A percentile compares a stretch with the other conserved stretches of the same genome.
phyloP scores from a whole-genome alignment of 805 yeast genomes.

The Zygosaccharomyces bisporus region DNA sequence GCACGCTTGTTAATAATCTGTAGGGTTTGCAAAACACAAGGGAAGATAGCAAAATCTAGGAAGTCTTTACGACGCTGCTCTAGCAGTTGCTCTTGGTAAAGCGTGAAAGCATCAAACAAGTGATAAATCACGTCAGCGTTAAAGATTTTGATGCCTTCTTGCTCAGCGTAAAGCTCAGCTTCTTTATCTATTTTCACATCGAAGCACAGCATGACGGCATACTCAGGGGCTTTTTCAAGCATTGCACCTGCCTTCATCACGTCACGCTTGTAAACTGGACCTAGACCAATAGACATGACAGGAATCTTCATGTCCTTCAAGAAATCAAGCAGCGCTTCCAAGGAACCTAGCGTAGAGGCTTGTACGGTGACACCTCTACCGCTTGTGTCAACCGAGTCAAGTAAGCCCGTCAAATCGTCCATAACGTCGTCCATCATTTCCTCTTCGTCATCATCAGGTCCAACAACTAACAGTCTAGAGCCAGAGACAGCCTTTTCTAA shows the following conservation, averaged over 20 bases:
- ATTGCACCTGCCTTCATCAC: slow-evolving; percentile 96
- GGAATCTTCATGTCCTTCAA: slow-evolving; percentile 98
- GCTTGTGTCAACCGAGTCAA: slow-evolving; percentile 89
- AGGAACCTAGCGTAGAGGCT: slow-evolving; percentile 96
- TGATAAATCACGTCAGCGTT: slow-evolving; percentile 96
- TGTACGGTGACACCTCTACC: slow-evolving; percentile 98
- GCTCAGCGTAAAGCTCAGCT: slow-evolving; percentile 96
- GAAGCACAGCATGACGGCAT: slow-evolving; percentile 96
- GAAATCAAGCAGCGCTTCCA: slow-evolving; percentile 96
- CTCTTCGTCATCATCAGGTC: slow-evolving; percentile 97
- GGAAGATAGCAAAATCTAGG: slow-evolving; percentile 86
- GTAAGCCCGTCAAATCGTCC: slow-evolving; percentile 94
- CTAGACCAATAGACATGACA: slow-evolving; percentile 96
- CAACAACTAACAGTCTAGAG: slow-evolving; percentile 89
- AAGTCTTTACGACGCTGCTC: slow-evolving; percentile 89
- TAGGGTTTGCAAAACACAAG: slow-evolving; percentile 89
- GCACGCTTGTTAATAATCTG: slow-evolving; percentile 97
- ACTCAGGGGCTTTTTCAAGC: slow-evolving; percentile 95
- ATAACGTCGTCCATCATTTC: slow-evolving; percentile 96
- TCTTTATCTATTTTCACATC: slow-evolving; percentile 97
- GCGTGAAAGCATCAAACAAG: slow-evolving; percentile 89
- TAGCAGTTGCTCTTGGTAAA: slow-evolving; percentile 80
- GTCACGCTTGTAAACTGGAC: slow-evolving; percentile 97
- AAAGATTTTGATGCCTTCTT: slow-evolving; percentile 87
- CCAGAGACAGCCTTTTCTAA: slow-evolving; percentile 99